phyloP scores from a whole-genome alignment of 768 basidiomycete species.

The Lactifluus rugatus region DNA sequence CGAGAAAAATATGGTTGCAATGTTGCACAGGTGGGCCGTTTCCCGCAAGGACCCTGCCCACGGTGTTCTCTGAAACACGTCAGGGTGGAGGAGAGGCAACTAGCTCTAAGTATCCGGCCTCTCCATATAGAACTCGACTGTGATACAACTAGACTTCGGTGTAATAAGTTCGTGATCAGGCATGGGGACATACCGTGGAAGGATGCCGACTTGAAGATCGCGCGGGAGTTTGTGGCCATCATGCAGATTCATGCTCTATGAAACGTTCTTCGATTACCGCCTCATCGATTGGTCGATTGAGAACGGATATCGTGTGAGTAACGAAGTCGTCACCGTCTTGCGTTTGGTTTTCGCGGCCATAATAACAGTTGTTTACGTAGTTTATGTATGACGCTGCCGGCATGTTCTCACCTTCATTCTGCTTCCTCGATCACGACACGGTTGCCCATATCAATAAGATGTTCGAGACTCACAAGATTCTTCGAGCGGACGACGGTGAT shows the following conservation, averaged over 20 bases:
- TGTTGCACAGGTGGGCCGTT: not conserved
- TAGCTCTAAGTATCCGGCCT: not conserved
- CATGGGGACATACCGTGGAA: not conserved
- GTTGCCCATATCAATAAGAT: not conserved
- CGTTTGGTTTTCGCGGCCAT: not conserved
- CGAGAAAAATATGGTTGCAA: not conserved
- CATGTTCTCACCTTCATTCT: not conserved
- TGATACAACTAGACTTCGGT: not conserved
- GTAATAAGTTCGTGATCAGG: not conserved
- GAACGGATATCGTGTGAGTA: not conserved
- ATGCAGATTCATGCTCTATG: not conserved
- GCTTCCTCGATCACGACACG: not conserved
- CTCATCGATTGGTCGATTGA: not conserved
- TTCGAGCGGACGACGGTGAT: not conserved
- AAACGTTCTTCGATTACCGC: too few relatives aligned
- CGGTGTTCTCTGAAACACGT: not conserved
- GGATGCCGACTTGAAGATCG: conserved; percentile 2
- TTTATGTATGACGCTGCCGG: not conserved
- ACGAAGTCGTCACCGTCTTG: too few relatives aligned
- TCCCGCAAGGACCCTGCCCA: not conserved
- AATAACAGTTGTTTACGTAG: not conserved
- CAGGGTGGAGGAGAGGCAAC: not conserved
- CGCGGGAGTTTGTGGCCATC: not conserved
- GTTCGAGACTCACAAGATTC: not conserved
- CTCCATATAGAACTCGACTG: not conserved